A percentile compares a stretch with the other conserved stretches of the same genome.
Conservation (phyloP, 2,329 filamentous ascomycete species). For the Ascosphaera pollenicola region DNA sequence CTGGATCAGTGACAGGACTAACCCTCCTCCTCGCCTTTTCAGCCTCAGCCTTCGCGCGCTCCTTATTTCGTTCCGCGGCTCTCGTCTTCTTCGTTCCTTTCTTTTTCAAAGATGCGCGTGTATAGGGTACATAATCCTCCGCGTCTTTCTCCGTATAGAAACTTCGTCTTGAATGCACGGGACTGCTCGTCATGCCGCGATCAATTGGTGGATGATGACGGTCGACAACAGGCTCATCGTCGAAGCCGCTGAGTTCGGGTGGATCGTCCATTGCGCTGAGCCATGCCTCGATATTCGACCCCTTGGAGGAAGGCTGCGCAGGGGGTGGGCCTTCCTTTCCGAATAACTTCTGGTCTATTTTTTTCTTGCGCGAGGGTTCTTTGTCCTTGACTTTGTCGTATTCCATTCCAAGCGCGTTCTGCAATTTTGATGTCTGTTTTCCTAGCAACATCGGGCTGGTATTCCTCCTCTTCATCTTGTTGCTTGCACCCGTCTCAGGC, state of each 20-base stretch:
- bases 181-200: not conserved
- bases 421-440: not conserved
- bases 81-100: conserved; percentile 1
- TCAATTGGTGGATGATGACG: not conserved
- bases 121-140: not conserved
- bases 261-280: conserved; percentile 31
- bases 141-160: conserved; percentile 7
- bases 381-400: conserved; percentile 1
- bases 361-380: not conserved
- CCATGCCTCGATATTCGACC: conserved; percentile 39
- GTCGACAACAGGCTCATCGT: not conserved
- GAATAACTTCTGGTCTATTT: conserved; percentile 18
- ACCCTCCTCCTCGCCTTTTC: not conserved
- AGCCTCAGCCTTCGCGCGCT: not conserved
- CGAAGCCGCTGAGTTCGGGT: not conserved
- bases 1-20: not conserved
- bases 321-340: conserved; percentile 18
- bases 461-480: not conserved
- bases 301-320: conserved; percentile 16
- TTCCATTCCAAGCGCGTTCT: not conserved
- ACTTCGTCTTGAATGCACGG: conserved; percentile 7
- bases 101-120: not conserved
- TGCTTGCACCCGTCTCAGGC: not conserved
- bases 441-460: not conserved
- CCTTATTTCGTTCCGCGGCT: not conserved